These are phyloP conservation scores for Microsporum canis DNA, from an alignment of 2,329 filamentous ascomycete species.

Conservation along the genomic window DNA sequence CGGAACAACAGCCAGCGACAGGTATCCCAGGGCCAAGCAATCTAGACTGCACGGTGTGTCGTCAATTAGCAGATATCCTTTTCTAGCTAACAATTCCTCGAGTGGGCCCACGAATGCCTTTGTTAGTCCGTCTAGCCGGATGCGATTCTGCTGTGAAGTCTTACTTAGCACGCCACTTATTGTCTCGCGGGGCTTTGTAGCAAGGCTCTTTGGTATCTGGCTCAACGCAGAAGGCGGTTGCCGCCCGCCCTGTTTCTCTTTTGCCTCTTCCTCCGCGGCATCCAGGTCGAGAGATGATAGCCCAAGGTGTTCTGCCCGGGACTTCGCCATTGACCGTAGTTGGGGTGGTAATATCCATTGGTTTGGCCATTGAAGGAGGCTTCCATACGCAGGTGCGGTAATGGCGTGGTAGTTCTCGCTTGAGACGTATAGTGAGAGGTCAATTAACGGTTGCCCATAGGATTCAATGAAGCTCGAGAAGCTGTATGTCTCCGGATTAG, in stretches of 20 bases:
- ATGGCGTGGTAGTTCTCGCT: conserved; percentile 70
- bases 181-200: conserved; percentile 46
- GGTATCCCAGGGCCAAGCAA: conserved; percentile 68
- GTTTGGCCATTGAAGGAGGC: conserved; percentile 70
- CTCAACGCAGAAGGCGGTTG: conserved; percentile 30
- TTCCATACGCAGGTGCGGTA: conserved; percentile 70
- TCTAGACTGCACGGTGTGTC: conserved; percentile 55
- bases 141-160: conserved; percentile 59
- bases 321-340: conserved; percentile 58
- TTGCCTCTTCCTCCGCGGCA: conserved; percentile 24
- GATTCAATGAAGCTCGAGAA: conserved; percentile 59
- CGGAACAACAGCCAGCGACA: conserved; percentile 59
- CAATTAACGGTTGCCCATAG: conserved; percentile 64
- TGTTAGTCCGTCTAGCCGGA: conserved; percentile 63
- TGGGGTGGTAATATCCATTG: conserved; percentile 75
- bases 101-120: conserved; percentile 61
- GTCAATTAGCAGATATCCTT: conserved; percentile 43
- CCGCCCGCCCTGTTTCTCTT: conserved; percentile 23
- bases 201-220: conserved; percentile 39
- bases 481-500: conserved; percentile 14
- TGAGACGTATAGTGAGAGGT: conserved; percentile 81
- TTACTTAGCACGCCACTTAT: conserved; percentile 51
- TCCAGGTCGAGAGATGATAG: conserved; percentile 58
- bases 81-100: conserved; percentile 43
- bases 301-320: conserved; percentile 57